phyloP scores from a whole-genome alignment of 2,329 filamentous ascomycete species.

The Stemphylium vesicarium region DNA sequence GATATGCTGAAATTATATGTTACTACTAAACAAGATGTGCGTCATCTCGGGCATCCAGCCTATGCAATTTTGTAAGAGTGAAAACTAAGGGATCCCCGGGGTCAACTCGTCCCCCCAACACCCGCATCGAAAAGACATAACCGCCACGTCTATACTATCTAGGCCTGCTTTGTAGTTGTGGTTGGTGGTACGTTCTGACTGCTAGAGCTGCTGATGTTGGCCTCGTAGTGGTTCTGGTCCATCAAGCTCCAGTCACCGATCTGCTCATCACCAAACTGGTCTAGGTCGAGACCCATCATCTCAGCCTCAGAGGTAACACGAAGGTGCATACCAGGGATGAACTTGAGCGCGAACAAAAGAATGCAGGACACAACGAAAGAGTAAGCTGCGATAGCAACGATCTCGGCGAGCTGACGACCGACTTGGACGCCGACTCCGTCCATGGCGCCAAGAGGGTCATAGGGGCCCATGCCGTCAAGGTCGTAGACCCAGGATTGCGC shows the following conservation, averaged over 20 bases:
- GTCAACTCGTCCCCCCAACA: background rate
- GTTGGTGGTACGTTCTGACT: slow-evolving; percentile 23
- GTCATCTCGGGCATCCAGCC: background rate
- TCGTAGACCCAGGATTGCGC: slow-evolving; percentile 56
- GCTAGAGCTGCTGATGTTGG: slow-evolving; percentile 29
- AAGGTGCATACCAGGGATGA: slow-evolving; percentile 61
- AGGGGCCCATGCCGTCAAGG: slow-evolving; percentile 57
- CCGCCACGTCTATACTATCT: background rate
- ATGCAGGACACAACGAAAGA: slow-evolving; percentile 61
- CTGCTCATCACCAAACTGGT: slow-evolving; percentile 65
- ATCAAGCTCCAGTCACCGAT: slow-evolving; percentile 59
- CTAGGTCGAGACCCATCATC: slow-evolving; percentile 61
- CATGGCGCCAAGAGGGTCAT: slow-evolving; percentile 56
- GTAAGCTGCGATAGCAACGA: slow-evolving; percentile 60
- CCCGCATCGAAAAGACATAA: background rate
- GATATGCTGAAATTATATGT: too few species aligned
- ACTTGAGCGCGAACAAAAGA: slow-evolving; percentile 60
- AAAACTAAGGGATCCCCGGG: background rate
- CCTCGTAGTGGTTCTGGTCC: slow-evolving; percentile 34
- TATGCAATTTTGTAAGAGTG: background rate
- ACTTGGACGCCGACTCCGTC: slow-evolving; percentile 64
- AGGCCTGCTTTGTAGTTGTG: slow-evolving; percentile 15
- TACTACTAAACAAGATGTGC: too few species aligned
- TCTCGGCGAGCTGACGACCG: slow-evolving; percentile 63
- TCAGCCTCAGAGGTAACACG: slow-evolving; percentile 62